These are phyloP conservation scores for Metarhizium humberi DNA, from an alignment of 2,329 filamentous ascomycete species.

Conservation along the genomic window DNA sequence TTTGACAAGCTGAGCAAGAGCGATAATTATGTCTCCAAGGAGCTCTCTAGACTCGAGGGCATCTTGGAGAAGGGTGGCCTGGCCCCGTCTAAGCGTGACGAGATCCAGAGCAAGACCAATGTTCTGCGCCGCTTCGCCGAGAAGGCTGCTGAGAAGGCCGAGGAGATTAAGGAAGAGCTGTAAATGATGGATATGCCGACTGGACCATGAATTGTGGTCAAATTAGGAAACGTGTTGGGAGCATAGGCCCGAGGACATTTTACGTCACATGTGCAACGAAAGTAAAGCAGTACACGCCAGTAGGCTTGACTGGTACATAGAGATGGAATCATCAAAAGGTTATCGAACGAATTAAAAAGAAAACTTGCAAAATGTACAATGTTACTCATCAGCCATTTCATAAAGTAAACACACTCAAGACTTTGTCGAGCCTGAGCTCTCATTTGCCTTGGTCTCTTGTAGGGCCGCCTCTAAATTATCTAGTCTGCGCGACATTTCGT, in stretches of 20 bases:
- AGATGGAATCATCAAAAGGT: not conserved
- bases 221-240: not conserved
- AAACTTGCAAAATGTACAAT: not conserved
- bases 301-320: not conserved
- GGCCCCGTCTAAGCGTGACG: constrained; percentile 77
- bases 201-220: not conserved
- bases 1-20: constrained; percentile 76
- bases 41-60: constrained; percentile 69
- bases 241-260: not conserved
- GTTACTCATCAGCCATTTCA: not conserved
- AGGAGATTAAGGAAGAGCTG: constrained; percentile 40
- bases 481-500: constrained; percentile 81
- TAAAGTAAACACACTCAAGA: constrained; percentile 10
- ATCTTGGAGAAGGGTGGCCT: constrained; percentile 81
- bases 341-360: not conserved
- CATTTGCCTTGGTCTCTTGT: constrained; percentile 43
- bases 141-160: constrained; percentile 42
- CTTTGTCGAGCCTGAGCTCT: constrained; percentile 28
- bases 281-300: not conserved
- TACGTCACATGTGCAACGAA: not conserved
- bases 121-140: constrained; percentile 71
- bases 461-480: constrained; percentile 75
- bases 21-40: constrained; percentile 73
- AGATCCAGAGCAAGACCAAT: constrained; percentile 79
- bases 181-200: constrained; percentile 17